Percentiles rank a stretch among this genome's conserved stretches.
Evolutionary conservation across 306 rosid species (phyloP).

Genomic region (apple (Malus domestica)): DNA sequence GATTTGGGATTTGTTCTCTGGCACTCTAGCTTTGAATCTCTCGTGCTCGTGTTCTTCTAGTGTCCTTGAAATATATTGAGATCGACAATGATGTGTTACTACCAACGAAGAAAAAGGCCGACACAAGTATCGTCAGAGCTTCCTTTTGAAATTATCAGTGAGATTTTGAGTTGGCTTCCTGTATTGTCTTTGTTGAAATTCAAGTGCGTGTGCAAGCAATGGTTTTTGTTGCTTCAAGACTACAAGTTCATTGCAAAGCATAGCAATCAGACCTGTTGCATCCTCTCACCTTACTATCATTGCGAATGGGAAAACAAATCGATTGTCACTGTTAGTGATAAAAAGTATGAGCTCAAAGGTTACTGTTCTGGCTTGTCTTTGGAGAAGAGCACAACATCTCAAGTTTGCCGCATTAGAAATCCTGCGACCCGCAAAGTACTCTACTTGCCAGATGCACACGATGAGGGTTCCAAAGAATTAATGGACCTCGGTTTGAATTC

Average conservation of each 20-base stretch:
- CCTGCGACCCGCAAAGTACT: not conserved
- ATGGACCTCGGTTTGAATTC: not conserved
- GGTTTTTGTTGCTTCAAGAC: not conserved
- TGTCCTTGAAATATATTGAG: no score
- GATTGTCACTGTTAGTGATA: not conserved
- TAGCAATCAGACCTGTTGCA: not conserved
- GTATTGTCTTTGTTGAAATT: not conserved
- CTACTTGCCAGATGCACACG: not conserved
- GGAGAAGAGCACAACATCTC: not conserved
- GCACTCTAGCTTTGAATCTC: no score
- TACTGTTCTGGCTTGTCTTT: not conserved
- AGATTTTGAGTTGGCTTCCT: slow-evolving; percentile 4
- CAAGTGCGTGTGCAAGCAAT: not conserved
- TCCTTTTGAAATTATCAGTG: not conserved
- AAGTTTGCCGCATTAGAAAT: not conserved
- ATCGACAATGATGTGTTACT: not conserved
- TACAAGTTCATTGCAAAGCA: not conserved
- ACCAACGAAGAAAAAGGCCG: not conserved
- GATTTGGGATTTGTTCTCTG: no score
- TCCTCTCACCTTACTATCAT: not conserved
- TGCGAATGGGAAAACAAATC: no score
- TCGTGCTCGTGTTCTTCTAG: no score
- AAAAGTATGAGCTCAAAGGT: not conserved
- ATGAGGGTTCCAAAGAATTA: not conserved
- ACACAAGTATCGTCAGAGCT: not conserved